Base-by-base conservation (phyloP, 2,329 filamentous ascomycete genomes). In the Neospermospora avenae region DNA sequence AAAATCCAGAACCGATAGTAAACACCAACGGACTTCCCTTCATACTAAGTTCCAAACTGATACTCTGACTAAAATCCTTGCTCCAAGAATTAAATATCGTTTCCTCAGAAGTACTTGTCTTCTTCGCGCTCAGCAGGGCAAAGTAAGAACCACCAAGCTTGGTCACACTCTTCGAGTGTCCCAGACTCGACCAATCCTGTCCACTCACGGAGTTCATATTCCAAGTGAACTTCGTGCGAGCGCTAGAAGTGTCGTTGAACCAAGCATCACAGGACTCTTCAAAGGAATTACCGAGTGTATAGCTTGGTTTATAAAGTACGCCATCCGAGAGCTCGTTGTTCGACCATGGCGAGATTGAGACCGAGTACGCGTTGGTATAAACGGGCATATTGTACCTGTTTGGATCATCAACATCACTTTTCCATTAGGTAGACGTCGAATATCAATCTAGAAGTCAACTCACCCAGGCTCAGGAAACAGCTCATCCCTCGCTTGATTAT, bases 311-410 rank as follows among this genome's bases (percentile, higher is more conserved):
- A 34, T 62, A 62, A 35, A 56, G 34, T 25, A 59, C 34, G 25
- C 60, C 60, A 20, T 62, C 57, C 3, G 41, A 53, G 20, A 52
- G 20, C 31, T 62, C 57, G 42, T 58, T 49, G 25, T 25, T 22
- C 10, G 34, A 20, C 39, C 52, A 59, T n/a, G 60, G 56, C 11
- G 35, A 52, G 52, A 57, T 42, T 6, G 34, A 25, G 8, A 62
- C 60, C 7, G 44, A 55, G 45, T 62, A 62, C 20, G 45, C 44
- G 22, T 35, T 41, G 18, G 42, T 45, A 34, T 45, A 52, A 13
- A 52, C 48, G 18, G 48, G 46, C 57, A 62, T 62, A 35, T 62
- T 62, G 45, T 62, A 62, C 4, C 60, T 62, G 39, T 7, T 22
- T 7, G 11, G 4, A 7, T 1, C 8, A 3, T 39, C 4, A 39